These are phyloP conservation scores for Aegilops bicornis DNA, from an alignment of 176 grass and related monocot genomes.

Conservation along the genomic window DNA sequence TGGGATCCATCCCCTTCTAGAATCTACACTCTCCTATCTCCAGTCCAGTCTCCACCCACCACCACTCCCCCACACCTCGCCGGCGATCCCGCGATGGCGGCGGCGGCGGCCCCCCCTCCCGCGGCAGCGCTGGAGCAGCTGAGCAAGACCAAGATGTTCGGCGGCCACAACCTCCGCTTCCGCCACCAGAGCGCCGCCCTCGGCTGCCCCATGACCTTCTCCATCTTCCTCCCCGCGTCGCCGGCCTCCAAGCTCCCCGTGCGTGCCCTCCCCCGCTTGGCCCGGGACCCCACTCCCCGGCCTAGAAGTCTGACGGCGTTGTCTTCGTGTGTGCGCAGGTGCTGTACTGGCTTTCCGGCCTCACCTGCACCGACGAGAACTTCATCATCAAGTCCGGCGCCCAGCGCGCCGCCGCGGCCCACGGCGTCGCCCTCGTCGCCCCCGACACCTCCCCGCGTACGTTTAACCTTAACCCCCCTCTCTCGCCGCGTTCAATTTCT, in stretches of 20 bases:
- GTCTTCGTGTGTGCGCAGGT: constrained; percentile 30
- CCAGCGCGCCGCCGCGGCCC: constrained; percentile 71
- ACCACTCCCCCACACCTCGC: not conserved
- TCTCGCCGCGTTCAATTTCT: not conserved
- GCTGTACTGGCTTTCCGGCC: constrained; percentile 89
- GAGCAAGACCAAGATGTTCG: constrained; percentile 92
- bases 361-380: constrained; percentile 88
- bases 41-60: not conserved
- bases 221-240: constrained; percentile 69
- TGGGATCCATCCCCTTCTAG: not conserved
- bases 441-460: constrained; percentile 95
- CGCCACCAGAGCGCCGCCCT: constrained; percentile 81
- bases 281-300: not conserved
- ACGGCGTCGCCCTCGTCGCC: constrained; percentile 67
- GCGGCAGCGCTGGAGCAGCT: constrained; percentile 55
- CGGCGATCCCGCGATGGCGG: constrained; percentile 39
- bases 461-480: constrained; percentile 5
- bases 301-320: not conserved
- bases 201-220: constrained; percentile 96
- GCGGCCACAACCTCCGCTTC: constrained; percentile 75
- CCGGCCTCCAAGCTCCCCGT: constrained; percentile 63
- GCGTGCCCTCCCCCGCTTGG: not conserved
- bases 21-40: not conserved
- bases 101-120: constrained; percentile 19
- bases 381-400: constrained; percentile 87